A percentile compares a stretch with the other conserved stretches of the same genome.
Evolutionary conservation across 495 filamentous ascomycete genomes (phyloP).

Genomic region (Penicillium roqueforti): DNA sequence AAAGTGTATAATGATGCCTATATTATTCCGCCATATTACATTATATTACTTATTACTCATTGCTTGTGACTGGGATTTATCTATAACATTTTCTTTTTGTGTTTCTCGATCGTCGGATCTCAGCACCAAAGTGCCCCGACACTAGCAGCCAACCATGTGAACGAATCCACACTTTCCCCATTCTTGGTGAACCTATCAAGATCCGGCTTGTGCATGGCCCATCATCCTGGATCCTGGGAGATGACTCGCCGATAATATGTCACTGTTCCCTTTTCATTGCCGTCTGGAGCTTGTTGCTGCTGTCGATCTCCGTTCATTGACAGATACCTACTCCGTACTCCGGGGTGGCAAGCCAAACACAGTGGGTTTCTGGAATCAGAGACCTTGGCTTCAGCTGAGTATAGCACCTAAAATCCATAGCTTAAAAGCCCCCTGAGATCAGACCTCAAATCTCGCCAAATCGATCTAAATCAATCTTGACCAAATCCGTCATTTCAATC

Average conservation of each 20-base stretch:
- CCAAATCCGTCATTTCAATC: neutral
- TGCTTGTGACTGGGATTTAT: too few relatives aligned
- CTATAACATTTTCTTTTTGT: slow-evolving; percentile 5
- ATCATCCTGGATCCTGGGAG: slow-evolving; percentile 28
- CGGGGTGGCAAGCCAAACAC: slow-evolving; percentile 1
- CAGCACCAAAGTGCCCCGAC: slow-evolving; percentile 18
- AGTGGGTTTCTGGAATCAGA: neutral
- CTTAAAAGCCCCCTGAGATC: slow-evolving; percentile 23
- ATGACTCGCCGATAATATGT: slow-evolving; percentile 22
- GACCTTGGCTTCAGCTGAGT: slow-evolving; percentile 6
- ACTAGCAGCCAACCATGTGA: slow-evolving; percentile 22
- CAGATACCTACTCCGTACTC: slow-evolving; percentile 1
- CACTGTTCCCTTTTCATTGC: slow-evolving; percentile 1
- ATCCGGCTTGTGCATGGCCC: slow-evolving; percentile 24
- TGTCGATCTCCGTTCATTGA: slow-evolving; percentile 18
- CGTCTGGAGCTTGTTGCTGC: neutral
- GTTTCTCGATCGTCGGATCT: slow-evolving; percentile 28
- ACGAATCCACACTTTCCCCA: neutral
- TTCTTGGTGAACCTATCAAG: slow-evolving; percentile 25
- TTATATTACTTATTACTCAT: neutral
- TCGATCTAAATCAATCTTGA: neutral
- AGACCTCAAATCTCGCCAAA: slow-evolving; percentile 16
- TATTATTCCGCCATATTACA: neutral
- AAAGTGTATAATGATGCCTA: neutral
- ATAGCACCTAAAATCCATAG: too few relatives aligned